Conservation (phyloP, 73 alveolate genomes). For the Paramecium octaurelia region DNA sequence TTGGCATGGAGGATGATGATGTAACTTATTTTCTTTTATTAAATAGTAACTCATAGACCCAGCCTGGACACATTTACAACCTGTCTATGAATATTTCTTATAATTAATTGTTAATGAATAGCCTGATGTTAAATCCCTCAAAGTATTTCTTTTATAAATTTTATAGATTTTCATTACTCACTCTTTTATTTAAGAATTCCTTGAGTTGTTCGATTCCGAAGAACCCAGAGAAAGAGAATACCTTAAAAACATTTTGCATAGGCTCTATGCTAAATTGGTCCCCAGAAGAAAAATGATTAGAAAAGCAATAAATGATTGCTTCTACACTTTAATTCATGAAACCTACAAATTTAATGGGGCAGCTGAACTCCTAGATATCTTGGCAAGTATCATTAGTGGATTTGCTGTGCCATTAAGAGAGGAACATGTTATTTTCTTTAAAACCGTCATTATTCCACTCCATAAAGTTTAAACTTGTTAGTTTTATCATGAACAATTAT, state of each 20-base stretch:
- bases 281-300: slow-evolving; percentile 87
- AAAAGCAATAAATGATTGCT: slow-evolving; percentile 89
- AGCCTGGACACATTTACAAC: slow-evolving; percentile 80
- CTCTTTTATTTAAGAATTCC: slow-evolving; percentile 70
- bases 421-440: slow-evolving; percentile 91
- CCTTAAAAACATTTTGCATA: slow-evolving; percentile 84
- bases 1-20: slow-evolving; percentile 67
- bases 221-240: slow-evolving; percentile 82
- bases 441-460: slow-evolving; percentile 85
- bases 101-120: slow-evolving; percentile 75
- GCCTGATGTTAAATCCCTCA: slow-evolving; percentile 70
- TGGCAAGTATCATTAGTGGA: slow-evolving; percentile 88
- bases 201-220: slow-evolving; percentile 78
- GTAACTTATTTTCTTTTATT: neutral
- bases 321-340: slow-evolving; percentile 86
- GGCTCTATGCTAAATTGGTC: slow-evolving; percentile 85
- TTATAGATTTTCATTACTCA: slow-evolving; percentile 71
- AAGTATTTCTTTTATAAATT: slow-evolving; percentile 60
- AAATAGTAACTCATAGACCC: slow-evolving; percentile 66
- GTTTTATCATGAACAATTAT: slow-evolving; percentile 86
- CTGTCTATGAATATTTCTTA: slow-evolving; percentile 78
- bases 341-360: slow-evolving; percentile 91
- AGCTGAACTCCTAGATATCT: slow-evolving; percentile 83
- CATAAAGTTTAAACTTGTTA: slow-evolving; percentile 90
- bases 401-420: slow-evolving; percentile 94